These are phyloP conservation scores for Amanita thiersii DNA, from an alignment of 768 basidiomycete genomes.

Conservation along the genomic window DNA sequence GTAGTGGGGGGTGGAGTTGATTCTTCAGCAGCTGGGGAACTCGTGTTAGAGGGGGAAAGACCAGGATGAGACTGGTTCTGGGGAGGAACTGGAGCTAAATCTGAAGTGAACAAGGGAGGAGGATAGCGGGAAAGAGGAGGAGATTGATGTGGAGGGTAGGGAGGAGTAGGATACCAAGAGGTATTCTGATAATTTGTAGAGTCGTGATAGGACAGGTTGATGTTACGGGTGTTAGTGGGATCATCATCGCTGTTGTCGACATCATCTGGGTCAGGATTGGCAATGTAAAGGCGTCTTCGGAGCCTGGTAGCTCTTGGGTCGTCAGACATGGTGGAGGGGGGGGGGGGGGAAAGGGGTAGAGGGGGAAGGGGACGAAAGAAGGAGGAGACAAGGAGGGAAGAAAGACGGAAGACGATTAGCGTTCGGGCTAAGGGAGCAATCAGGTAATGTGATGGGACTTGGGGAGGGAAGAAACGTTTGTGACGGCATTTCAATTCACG, in stretches of 20 bases:
- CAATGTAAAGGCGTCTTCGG: slow-evolving; percentile 44
- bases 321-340: slow-evolving; percentile 46
- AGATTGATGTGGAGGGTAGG: slow-evolving; percentile 9
- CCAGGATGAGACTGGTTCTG: slow-evolving; percentile 39
- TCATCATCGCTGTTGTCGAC: slow-evolving; percentile 23
- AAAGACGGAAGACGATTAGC: slow-evolving; percentile 12
- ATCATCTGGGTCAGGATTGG: slow-evolving; percentile 52
- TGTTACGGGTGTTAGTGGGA: slow-evolving; percentile 8
- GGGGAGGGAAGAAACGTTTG: too few relatives aligned
- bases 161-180: slow-evolving; percentile 4
- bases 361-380: slow-evolving; percentile 10
- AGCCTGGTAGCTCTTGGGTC: slow-evolving; percentile 35
- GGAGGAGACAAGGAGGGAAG: slow-evolving; percentile 10
- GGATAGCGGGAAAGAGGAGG: slow-evolving; percentile 18
- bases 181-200: neutral
- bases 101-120: slow-evolving; percentile 17
- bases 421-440: too few relatives aligned
- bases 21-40: slow-evolving; percentile 52
- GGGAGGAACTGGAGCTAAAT: slow-evolving; percentile 15
- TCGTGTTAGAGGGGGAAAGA: slow-evolving; percentile 63
- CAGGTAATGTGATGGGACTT: too few relatives aligned
- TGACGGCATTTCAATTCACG: too few relatives aligned
- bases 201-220: slow-evolving; percentile 6
- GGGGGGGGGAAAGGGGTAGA: slow-evolving; percentile 7
- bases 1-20: slow-evolving; percentile 69